phyloP scores from a whole-genome alignment of 2,329 filamentous ascomycete genomes.

The Colletotrichum filicis region DNA sequence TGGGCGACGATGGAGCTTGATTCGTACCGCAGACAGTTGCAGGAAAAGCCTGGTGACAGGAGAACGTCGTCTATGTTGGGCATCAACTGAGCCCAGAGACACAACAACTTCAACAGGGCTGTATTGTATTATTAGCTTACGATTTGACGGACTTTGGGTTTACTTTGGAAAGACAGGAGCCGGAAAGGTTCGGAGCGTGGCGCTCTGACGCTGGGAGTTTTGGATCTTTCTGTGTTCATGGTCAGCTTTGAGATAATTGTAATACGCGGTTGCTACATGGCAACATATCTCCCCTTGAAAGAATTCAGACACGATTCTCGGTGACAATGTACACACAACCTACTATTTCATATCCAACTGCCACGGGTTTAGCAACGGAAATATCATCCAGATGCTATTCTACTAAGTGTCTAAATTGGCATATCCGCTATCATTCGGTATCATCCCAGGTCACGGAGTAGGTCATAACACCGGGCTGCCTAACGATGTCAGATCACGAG shows the following conservation, averaged over 20 bases:
- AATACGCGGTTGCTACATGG: neutral
- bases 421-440: no score
- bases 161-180: neutral
- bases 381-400: no score
- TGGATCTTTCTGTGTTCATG: neutral
- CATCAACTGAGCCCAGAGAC: constrained; percentile 12
- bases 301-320: no score
- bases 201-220: neutral
- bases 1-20: constrained; percentile 47
- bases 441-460: no score
- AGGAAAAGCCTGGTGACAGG: neutral
- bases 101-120: neutral
- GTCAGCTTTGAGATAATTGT: neutral
- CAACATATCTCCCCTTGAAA: neutral
- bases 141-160: neutral
- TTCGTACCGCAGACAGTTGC: constrained; percentile 38
- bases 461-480: no score
- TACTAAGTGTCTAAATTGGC: no score
- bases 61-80: constrained; percentile 28
- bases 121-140: neutral
- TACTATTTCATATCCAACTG: no score
- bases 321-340: no score
- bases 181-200: neutral
- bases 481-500: no score
- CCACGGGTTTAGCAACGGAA: no score